Evolutionary conservation across 2,329 filamentous ascomycete species (phyloP).

Genomic region (Fusarium verrucosum): DNA sequence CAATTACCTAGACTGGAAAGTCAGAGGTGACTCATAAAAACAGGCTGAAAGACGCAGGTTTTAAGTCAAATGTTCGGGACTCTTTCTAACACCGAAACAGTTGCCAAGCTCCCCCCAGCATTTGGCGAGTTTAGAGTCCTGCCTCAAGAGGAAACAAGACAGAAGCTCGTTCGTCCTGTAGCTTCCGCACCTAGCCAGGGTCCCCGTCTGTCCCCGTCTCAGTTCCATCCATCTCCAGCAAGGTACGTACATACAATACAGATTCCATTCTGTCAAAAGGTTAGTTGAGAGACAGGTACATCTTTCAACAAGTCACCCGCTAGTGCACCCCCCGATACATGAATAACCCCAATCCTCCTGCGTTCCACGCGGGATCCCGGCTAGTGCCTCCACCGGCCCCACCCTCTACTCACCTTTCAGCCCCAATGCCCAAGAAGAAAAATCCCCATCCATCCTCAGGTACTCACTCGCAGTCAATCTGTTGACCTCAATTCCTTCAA

Average conservation of each 20-base stretch:
- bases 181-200: constrained; percentile 35
- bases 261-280: constrained; percentile 16
- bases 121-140: constrained; percentile 25
- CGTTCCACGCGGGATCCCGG: constrained; percentile 40
- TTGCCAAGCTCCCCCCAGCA: constrained; percentile 27
- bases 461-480: constrained; percentile 11
- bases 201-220: constrained; percentile 7
- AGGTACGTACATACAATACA: constrained; percentile 33
- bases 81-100: constrained; percentile 24
- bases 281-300: constrained; percentile 2
- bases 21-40: constrained; percentile 26
- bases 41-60: neutral
- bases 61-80: constrained; percentile 18
- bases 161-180: constrained; percentile 35
- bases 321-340: constrained; percentile 39
- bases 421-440: constrained; percentile 40
- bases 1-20: too few relatives aligned
- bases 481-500: constrained; percentile 15
- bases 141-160: constrained; percentile 37
- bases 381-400: constrained; percentile 14
- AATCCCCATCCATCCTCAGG: constrained; percentile 36
- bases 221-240: constrained; percentile 12
- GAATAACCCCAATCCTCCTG: constrained; percentile 34
- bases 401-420: constrained; percentile 37
- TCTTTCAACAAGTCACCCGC: constrained; percentile 1